phyloP scores from a whole-genome alignment of 164 flowering plant species.

The Vitis vinifera region ASM3070453v1 NC_081810.1:19855001-19855500 shows the following conservation, averaged over 20 bases:
- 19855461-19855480: slow-evolving; percentile 12
- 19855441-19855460: slow-evolving; percentile 42
- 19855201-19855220: slow-evolving; percentile 21
- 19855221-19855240: slow-evolving; percentile 26
- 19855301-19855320: neutral
- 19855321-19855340: neutral
- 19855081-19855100: neutral
- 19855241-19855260: slow-evolving; percentile 40
- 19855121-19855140: slow-evolving; percentile 6
- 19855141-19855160: neutral
- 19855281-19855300: neutral
- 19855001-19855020: slow-evolving; percentile 18
- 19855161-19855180: slow-evolving; percentile 37
- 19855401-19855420: slow-evolving; percentile 24
- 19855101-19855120: neutral
- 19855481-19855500: neutral
- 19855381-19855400: slow-evolving; percentile 25
- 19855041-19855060: slow-evolving; percentile 41
- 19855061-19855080: slow-evolving; percentile 1
- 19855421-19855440: slow-evolving; percentile 15
- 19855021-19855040: slow-evolving; percentile 31
- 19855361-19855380: slow-evolving; percentile 33
- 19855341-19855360: slow-evolving; percentile 15
- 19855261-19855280: neutral
- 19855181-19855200: slow-evolving; percentile 28